Evolutionary conservation across 192 early-diverging fungal species (phyloP), one percentile per base, ranked within the genome.

Genomic region (Gigaspora rosea): DNA sequence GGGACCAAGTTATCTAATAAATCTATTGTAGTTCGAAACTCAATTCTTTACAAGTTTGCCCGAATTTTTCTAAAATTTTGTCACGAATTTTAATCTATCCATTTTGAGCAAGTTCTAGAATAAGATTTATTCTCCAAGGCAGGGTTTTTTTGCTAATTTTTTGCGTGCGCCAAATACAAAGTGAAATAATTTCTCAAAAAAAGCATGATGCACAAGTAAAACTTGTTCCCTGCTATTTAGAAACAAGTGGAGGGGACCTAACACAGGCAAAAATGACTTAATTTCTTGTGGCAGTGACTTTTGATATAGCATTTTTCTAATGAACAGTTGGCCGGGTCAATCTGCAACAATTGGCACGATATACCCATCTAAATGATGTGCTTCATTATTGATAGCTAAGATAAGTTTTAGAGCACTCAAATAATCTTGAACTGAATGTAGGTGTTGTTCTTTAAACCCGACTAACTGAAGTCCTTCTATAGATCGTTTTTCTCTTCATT

Each of bases 181-280:
- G 46, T 49, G 22, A 49, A 48, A 47, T 50, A 74, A 33, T 57
- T 72, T 27, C 2, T 72, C 47, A 41, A 71, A 71, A 71, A 71
- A 71, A 15, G 49, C 4, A 0, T 35, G 36, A 56, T 35, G 18
- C 8, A 67, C 8, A 22, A 48, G 6, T 20, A 67, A 22, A 22
- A 67, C n/a, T 22, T 41, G 46, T 36, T 64, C 13, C 13, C 33
- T 3, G 10, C 33, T 36, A 64, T 64, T 71, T 13, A 71, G 4
- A 11, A 32, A 71, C 0, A 71, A 0, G 33, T 71, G 51, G 3
- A 71, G 35, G 5, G 12, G 32, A 35, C 51, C 32, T 16, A 71
- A 15, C 20, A 71, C 15, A 3, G 69, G 32, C 15, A 71, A 9
- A 54, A 71, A 52, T 33, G 2, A 11, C 8, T 2, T 56, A 54